Conservation (phyloP, 139 green algal genomes). For the Chlorella vulgaris region DNA sequence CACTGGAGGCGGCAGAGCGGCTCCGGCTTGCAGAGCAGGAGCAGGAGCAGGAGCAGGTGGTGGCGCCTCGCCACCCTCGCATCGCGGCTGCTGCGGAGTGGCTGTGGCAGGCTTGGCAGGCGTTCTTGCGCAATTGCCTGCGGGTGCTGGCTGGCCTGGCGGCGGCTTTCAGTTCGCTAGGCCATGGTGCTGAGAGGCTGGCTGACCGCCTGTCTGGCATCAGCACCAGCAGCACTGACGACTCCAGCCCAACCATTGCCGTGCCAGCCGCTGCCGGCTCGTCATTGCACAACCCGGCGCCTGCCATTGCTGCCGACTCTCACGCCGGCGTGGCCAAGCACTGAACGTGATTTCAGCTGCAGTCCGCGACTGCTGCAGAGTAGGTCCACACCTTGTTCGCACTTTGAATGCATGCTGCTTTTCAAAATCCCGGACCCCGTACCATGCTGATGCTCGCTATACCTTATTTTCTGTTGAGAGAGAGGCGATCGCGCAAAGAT, state of each 20-base stretch:
- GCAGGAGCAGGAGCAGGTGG: too few relatives aligned
- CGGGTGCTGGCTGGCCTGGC: background rate
- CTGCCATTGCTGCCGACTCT: too few relatives aligned
- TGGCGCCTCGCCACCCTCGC: too few relatives aligned
- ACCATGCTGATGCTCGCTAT: too few relatives aligned
- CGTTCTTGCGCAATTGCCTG: background rate
- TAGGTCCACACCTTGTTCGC: too few relatives aligned
- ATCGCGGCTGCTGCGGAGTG: background rate
- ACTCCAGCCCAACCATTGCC: background rate
- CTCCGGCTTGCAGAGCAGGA: background rate
- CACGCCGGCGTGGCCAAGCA: too few relatives aligned
- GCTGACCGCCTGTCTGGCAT: background rate
- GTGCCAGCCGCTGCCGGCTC: background rate
- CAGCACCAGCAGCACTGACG: background rate
- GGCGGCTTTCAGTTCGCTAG: background rate
- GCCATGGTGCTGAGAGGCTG: background rate
- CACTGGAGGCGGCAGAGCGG: background rate
- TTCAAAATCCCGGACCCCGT: too few relatives aligned
- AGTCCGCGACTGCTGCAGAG: too few relatives aligned
- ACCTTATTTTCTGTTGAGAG: too few relatives aligned
- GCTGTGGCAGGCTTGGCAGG: background rate
- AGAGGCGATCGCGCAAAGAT: too few relatives aligned
- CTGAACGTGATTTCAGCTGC: too few relatives aligned
- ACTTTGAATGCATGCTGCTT: too few relatives aligned
- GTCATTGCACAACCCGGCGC: background rate